Conservation (phyloP, 192 early-diverging fungal species). For the Lobosporangium transversale region DNA sequence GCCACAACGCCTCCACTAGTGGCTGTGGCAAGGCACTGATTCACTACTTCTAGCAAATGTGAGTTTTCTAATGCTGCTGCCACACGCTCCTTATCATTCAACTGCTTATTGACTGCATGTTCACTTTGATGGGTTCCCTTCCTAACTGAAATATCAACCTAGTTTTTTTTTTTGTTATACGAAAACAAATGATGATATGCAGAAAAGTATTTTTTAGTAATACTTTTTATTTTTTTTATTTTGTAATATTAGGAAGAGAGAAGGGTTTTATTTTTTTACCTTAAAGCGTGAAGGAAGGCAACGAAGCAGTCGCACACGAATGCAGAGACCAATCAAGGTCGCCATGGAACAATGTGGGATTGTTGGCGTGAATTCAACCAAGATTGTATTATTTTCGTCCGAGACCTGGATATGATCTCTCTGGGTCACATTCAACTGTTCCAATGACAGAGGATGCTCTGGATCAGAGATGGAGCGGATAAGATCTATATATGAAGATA, state of each 20-base stretch:
- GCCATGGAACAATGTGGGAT: constrained; percentile 99
- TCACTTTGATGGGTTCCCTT: constrained; percentile 97
- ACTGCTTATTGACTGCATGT: constrained; percentile 95
- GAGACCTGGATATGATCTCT: constrained; percentile 85
- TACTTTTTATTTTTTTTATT: too few species aligned
- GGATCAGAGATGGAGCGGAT: constrained; percentile 98
- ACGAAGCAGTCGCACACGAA: constrained; percentile 90
- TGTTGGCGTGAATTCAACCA: constrained; percentile 93
- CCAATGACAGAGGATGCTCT: constrained; percentile 96
- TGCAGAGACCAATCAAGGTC: constrained; percentile 96
- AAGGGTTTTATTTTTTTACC: constrained; percentile 56
- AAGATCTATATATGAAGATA: constrained; percentile 64
- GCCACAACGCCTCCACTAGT: constrained; percentile 49
- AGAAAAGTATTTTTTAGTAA: too few species aligned
- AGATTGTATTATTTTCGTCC: constrained; percentile 71
- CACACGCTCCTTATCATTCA: constrained; percentile 99
- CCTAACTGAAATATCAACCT: constrained; percentile 89
- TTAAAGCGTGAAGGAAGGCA: constrained; percentile 92
- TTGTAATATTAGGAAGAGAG: too few species aligned
- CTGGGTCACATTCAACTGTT: constrained; percentile 96
- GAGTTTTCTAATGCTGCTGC: constrained; percentile 97
- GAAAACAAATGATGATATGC: too few species aligned
- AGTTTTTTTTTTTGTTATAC: too few species aligned
- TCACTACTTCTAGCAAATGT: constrained; percentile 94
- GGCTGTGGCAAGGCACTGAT: constrained; percentile 84